Conservation (phyloP, 163 green algal species). For the Scenedesmus sp. region DNA sequence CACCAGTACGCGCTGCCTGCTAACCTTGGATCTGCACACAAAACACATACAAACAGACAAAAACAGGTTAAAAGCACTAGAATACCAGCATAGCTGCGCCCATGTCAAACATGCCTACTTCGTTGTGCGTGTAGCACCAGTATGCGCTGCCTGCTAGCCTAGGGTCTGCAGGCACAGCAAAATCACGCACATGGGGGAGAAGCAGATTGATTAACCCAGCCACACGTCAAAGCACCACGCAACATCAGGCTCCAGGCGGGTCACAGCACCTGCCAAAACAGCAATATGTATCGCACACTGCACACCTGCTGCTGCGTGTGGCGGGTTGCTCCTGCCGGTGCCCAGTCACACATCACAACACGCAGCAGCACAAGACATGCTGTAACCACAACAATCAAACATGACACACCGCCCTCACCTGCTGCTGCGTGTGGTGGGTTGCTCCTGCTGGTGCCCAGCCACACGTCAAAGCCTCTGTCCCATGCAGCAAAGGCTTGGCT, state of each 20-base stretch:
- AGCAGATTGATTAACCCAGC: too few species aligned
- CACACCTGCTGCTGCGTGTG: conserved; percentile 63
- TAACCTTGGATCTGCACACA: conserved; percentile 58
- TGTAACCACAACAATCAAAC: too few species aligned
- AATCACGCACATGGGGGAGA: neutral
- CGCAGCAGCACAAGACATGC: too few species aligned
- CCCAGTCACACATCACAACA: conserved; percentile 48
- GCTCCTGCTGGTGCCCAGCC: conserved; percentile 90
- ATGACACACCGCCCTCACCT: neutral
- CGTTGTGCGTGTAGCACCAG: conserved; percentile 95
- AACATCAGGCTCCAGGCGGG: neutral
- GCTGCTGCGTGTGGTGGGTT: conserved; percentile 83
- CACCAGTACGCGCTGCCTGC: conserved; percentile 83
- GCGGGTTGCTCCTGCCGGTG: conserved; percentile 81
- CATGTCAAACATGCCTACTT: conserved; percentile 90
- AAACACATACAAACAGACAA: neutral
- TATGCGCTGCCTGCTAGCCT: conserved; percentile 67
- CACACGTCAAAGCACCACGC: neutral
- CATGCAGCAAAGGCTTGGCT: conserved; percentile 95
- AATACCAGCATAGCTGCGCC: neutral
- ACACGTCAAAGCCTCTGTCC: conserved; percentile 96
- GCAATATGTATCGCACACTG: neutral
- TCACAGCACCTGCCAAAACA: neutral
- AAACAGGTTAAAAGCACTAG: neutral
- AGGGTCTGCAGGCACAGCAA: conserved; percentile 58